Base-by-base conservation (phyloP, 2,329 filamentous ascomycete genomes). In the Fusarium beomiforme region DNA sequence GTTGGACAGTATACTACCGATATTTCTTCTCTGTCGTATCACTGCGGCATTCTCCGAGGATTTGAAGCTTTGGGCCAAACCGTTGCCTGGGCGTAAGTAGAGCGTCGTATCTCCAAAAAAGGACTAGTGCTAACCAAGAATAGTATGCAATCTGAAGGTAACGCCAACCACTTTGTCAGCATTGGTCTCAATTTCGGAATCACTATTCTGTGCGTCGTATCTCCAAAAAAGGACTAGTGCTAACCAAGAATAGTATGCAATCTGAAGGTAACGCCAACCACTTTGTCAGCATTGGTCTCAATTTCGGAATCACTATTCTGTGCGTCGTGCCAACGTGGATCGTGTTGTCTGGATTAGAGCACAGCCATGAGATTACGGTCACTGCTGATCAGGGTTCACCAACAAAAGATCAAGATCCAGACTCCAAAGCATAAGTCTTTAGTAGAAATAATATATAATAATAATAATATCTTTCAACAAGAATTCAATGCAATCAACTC, bases 221-320 rank as follows among this genome's bases (percentile, higher is more conserved):
- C 0, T 8, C 26, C 26, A 4, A 24, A 8, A 19, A 21, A 16
- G 13, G 11, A n/a, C 4, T 10, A 42, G n/a, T 6, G 3, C 42
- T 65, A 50, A 65, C 31, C 3, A 2, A 2, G 9, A 16, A 11
- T 6, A 65, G 63, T 1, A 66, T 66, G 63, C 63, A 66, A 37
- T 66, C 63, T 16, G 63, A 66, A 26, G 63, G 63, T 1, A 66
- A 66, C n/a, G 63, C 63, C 39, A 66, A 66, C 13, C 63, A 66
- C 8, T 66, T 66, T 26, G 61, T 66, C 8, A 66, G 63, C 5
- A 66, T 66, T 6, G 63, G 63, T 2, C 61, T 66, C 1, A 66
- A 66, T 14, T 66, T 66, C 13, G 63, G 63, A 4, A 66, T 66
- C 29, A 66, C 61, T 2, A 58, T 66, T 8, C 5, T 66, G 7